These are phyloP conservation scores for Emiliania huxleyi DNA, from an alignment of 78 protist species.

Conservation along the genomic window DNA sequence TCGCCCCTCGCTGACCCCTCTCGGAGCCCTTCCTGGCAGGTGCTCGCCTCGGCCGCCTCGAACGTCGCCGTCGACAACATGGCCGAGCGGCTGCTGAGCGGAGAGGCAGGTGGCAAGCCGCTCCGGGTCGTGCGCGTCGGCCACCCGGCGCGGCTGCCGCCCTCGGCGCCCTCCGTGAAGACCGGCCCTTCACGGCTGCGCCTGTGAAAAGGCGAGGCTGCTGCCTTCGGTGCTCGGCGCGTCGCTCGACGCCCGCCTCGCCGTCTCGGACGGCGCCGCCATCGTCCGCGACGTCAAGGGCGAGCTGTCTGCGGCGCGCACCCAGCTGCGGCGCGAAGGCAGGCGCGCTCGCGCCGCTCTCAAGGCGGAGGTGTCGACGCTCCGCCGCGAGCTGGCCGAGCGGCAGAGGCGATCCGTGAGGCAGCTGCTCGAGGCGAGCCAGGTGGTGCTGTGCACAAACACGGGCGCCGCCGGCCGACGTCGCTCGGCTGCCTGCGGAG, in stretches of 20 bases:
- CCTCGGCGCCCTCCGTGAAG: no score
- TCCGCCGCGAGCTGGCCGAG: constrained; percentile 29
- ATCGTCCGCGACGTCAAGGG: constrained; percentile 4
- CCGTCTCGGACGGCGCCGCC: constrained; percentile 11
- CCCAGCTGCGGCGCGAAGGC: neutral
- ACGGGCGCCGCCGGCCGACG: no score
- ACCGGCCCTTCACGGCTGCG: no score
- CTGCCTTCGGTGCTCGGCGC: constrained; percentile 31
- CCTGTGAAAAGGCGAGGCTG: no score
- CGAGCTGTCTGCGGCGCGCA: neutral
- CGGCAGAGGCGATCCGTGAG: neutral
- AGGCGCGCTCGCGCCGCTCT: neutral
- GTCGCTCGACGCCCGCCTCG: constrained; percentile 57
- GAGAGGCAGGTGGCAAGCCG: constrained; percentile 33
- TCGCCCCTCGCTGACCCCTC: no score
- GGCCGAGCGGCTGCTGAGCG: constrained; percentile 39
- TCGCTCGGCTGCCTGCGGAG: no score
- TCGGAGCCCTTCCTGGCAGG: no score
- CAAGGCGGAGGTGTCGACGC: constrained; percentile 9
- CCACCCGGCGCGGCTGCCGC: constrained; percentile 83
- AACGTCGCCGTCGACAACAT: constrained; percentile 76
- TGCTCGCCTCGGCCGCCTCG: constrained; percentile 70
- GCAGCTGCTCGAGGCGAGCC: neutral
- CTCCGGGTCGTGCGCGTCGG: constrained; percentile 67
- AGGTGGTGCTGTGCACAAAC: constrained; percentile 45